phyloP scores from a whole-genome alignment of 2,329 filamentous ascomycete species.

The Ophiocordyceps camponoti-leonardi region DNA sequence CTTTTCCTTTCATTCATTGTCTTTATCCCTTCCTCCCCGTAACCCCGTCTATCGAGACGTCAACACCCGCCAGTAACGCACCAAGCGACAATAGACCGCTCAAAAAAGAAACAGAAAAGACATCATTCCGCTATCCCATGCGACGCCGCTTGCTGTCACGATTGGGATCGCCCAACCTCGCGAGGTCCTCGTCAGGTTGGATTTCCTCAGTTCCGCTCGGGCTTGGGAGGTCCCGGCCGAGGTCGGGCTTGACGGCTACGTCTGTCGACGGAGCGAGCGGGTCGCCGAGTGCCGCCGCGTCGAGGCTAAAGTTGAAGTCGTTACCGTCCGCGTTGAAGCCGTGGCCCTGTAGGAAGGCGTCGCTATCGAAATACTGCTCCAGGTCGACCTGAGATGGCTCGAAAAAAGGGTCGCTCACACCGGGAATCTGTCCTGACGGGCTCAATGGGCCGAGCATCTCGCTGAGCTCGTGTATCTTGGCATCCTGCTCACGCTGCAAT shows the following conservation, averaged over 20 bases:
- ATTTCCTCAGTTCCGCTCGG: conserved; percentile 34
- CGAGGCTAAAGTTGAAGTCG: conserved; percentile 35
- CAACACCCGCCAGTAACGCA: background rate
- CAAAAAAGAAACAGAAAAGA: no score
- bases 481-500: conserved; percentile 63
- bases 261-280: background rate
- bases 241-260: background rate
- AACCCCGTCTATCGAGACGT: background rate
- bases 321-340: conserved; percentile 24
- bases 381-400: conserved; percentile 24
- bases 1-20: no score
- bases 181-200: conserved; percentile 24
- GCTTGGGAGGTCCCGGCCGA: conserved; percentile 22
- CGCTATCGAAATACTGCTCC: conserved; percentile 32
- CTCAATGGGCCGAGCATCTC: conserved; percentile 63
- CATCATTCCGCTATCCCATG: conserved; percentile 9
- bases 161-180: conserved; percentile 8
- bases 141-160: conserved; percentile 21
- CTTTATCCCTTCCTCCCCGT: no score
- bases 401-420: conserved; percentile 30
- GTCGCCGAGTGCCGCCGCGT: conserved; percentile 12
- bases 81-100: background rate
- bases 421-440: conserved; percentile 63
- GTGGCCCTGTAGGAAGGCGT: conserved; percentile 18
- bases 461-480: conserved; percentile 58